These are phyloP conservation scores for Lentinus brumalis DNA, from an alignment of 768 basidiomycete species.

Conservation along the genomic window DNA sequence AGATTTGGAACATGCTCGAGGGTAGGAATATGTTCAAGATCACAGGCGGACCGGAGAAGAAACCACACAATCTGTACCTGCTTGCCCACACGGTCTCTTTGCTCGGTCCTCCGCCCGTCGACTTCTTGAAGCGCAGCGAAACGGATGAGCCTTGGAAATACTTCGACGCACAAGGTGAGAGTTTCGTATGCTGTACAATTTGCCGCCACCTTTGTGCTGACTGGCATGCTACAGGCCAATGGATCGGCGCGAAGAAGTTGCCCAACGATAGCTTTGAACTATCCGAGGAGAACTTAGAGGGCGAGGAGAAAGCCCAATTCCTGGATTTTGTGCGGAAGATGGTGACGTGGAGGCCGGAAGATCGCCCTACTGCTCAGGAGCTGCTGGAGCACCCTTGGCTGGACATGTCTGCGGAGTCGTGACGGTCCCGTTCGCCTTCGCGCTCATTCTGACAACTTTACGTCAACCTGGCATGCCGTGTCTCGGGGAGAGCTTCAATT, in stretches of 20 bases:
- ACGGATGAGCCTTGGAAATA: slow-evolving; percentile 7
- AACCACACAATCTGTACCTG: slow-evolving; percentile 3
- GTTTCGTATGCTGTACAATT: too few relatives aligned
- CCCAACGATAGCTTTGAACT: slow-evolving; percentile 7
- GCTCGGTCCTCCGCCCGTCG: slow-evolving; percentile 18
- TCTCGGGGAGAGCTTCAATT: too few relatives aligned
- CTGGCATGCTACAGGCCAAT: slow-evolving; percentile 6
- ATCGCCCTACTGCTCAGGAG: slow-evolving; percentile 7
- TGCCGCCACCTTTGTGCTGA: neutral
- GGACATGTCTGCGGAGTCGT: neutral
- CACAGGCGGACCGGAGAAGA: neutral
- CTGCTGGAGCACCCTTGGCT: slow-evolving; percentile 15
- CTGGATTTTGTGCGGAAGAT: slow-evolving; percentile 11
- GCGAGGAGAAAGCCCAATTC: slow-evolving; percentile 10
- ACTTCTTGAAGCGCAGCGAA: slow-evolving; percentile 14
- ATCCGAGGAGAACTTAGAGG: slow-evolving; percentile 4
- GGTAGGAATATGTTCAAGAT: slow-evolving; percentile 10
- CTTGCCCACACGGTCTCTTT: slow-evolving; percentile 22
- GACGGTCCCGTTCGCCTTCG: too few relatives aligned
- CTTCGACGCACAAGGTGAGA: slow-evolving; percentile 12
- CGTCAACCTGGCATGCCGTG: too few relatives aligned
- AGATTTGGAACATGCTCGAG: slow-evolving; percentile 20
- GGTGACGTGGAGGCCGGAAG: slow-evolving; percentile 15
- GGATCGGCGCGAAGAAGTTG: slow-evolving; percentile 9
- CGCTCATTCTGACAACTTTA: too few relatives aligned